A percentile compares a stretch with the other conserved stretches of the same genome.
These are phyloP conservation scores for Pythium brachiatum DNA, from an alignment of 352 stramenopile genomes.

Conservation along the genomic window DNA sequence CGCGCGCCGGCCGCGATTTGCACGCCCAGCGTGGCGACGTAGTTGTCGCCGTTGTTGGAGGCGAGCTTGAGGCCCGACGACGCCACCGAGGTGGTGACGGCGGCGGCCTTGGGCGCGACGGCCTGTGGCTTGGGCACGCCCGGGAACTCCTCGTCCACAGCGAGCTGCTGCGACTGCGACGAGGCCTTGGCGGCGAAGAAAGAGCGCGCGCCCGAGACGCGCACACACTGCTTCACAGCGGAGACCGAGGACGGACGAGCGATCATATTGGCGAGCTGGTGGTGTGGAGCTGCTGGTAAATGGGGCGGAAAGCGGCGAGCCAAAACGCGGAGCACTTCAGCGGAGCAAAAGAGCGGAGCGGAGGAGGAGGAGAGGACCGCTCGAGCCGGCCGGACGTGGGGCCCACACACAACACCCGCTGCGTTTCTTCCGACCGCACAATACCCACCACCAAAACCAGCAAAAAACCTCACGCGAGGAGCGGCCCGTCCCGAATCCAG, in stretches of 20 bases:
- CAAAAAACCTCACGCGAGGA: constrained; percentile 22
- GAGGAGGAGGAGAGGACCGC: background rate
- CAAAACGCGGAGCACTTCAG: background rate
- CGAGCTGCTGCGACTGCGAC: constrained; percentile 53
- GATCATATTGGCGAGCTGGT: background rate
- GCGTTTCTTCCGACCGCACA: constrained; percentile 20
- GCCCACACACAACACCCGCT: background rate
- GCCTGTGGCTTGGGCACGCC: constrained; percentile 39
- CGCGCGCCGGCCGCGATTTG: constrained; percentile 58
- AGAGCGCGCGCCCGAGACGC: constrained; percentile 41
- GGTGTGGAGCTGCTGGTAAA: background rate
- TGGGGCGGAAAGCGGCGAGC: background rate
- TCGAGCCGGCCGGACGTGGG: background rate
- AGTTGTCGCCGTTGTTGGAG: constrained; percentile 44
- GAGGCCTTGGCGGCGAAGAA: constrained; percentile 60
- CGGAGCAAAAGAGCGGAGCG: background rate
- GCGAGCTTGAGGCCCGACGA: constrained; percentile 58
- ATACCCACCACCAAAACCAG: constrained; percentile 25
- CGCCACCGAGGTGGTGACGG: constrained; percentile 35
- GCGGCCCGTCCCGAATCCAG: background rate
- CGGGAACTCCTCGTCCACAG: constrained; percentile 66
- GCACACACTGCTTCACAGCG: constrained; percentile 10
- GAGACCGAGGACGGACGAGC: background rate
- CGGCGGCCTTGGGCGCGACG: constrained; percentile 32
- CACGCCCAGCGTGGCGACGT: constrained; percentile 65